Base-by-base conservation (phyloP, 768 basidiomycete species). In the Tricholoma furcatifolium region DNA sequence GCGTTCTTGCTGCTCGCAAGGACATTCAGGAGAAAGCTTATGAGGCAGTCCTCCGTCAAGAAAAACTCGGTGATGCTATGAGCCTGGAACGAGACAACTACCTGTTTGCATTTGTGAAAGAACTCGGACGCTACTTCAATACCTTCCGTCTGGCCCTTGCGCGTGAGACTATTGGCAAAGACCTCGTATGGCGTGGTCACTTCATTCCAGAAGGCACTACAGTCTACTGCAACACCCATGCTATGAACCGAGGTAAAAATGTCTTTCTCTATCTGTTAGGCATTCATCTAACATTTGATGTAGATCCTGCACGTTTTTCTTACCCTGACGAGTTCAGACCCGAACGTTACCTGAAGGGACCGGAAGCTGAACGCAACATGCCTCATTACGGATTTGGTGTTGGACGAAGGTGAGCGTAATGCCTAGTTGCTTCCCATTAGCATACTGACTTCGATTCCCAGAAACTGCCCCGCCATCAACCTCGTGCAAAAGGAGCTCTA, bases 401-500 rank as follows among this genome's bases (percentile, higher is more conserved):
- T n/a, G 58, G 58, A 18, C 51, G 55, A 15, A 53, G 58, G 58
- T 57, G 2, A 21, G 31, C 4, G 12, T 9, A 36, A 6, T 4
- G 30, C 15, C 14, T 23, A 31, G 4, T 30, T 15, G 8, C 31
- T 17, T 44, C 15, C 21, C n/a, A 7, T 23, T 44, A 7, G 15
- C 30, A 23, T 21, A 39, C 20, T 31, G 34, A 42, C 18, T 2
- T 14, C 38, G 6, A 38, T 24, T 27, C 12, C 21, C 35, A 59
- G 55, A 10, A 59, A 53, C 24, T 59, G 55, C 23, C 58, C 58
- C 4, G 58, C 58, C 15, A 56, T 52, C 30, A 56, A 43, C 45
- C 43, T 59, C 17, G 58, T 59, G 4, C 55, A 59, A 39, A 59
- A 54, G 35, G 58, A 59, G 31, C 47, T 54, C 18, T 59, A 59